Evolutionary conservation across 371 early-diverging fungal genomes (phyloP).

Genomic region (Mucor piriformis): DNA sequence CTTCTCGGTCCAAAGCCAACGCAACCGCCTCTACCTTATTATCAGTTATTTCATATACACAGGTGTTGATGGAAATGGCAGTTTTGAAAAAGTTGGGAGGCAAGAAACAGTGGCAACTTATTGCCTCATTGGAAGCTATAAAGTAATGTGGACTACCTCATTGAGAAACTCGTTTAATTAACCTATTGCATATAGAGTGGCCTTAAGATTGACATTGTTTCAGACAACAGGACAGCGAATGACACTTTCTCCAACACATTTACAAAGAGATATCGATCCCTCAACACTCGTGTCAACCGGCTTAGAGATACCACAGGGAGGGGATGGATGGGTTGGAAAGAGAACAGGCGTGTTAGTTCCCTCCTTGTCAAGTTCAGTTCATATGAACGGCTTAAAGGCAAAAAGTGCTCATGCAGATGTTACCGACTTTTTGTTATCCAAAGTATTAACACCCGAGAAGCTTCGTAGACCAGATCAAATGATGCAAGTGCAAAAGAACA

Average conservation of each 20-base stretch:
- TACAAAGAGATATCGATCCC: constrained; percentile 78
- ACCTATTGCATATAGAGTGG: no score
- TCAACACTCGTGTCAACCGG: constrained; percentile 39
- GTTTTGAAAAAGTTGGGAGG: constrained; percentile 72
- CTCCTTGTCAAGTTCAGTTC: constrained; percentile 30
- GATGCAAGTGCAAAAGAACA: constrained; percentile 58
- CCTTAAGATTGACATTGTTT: constrained; percentile 63
- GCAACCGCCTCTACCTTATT: constrained; percentile 62
- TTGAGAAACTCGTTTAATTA: no score
- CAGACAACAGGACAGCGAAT: constrained; percentile 66
- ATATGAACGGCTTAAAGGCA: constrained; percentile 16
- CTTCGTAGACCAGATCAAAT: constrained; percentile 70
- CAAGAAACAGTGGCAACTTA: constrained; percentile 66
- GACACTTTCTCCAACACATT: constrained; percentile 66
- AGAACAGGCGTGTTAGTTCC: constrained; percentile 45
- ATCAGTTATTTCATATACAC: constrained; percentile 75
- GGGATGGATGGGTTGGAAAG: constrained; percentile 43
- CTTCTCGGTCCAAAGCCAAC: constrained; percentile 49
- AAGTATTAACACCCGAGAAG: constrained; percentile 66
- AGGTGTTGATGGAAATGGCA: constrained; percentile 87
- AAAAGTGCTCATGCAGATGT: constrained; percentile 48
- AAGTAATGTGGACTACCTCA: constrained; percentile 69
- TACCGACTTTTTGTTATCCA: constrained; percentile 66
- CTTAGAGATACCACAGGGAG: neutral
- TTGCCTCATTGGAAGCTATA: constrained; percentile 69